Base-by-base conservation (phyloP, 495 filamentous ascomycete species). In the Pyronema domesticum region DNA sequence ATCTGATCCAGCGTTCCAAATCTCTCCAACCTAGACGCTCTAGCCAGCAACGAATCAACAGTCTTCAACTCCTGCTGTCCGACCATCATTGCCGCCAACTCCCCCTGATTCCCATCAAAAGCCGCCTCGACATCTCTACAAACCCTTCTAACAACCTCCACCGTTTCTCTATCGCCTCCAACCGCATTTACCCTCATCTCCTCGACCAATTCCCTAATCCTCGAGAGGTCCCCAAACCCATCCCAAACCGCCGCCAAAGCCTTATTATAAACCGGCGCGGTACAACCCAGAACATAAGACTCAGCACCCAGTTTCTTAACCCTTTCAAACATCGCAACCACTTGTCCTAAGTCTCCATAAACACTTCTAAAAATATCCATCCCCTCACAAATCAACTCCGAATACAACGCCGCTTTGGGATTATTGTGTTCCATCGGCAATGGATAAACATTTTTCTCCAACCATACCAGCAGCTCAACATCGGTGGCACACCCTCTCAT, bases 101-200 rank as follows among this genome's bases (percentile, higher is more conserved):
- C 53, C 0, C 30, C 23, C 0, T 49, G n/a, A 11, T 34, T 17
- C 53, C 40, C 33, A 9, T 15, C 40, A 8, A 33, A 55, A 36
- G 47, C 36, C 8, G 1, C 11, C 11, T 53, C 13, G 35, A 64
- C 54, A 37, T 65, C 62, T 7, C 49, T 44, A 49, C 55, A 48
- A 8, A 65, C 55, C n/a, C 53, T 37, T 1, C 44, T n/a, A 6
- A 83, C 56, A 3, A 79, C 51, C 0, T 57, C 53, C 35, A 70
- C 58, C 14, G 80, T 81, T 19, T 68, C 67, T 0, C 37, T 17
- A 55, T 79, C 69, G 9, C 73, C 71, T 35, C 74, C 72, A 10
- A 82, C 64, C 10, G 78, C 80, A 10, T 70, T 73, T 7, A 72
- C 66, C 19, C 79, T 71, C 82, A 85, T 85, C 58, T 85, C 80